Evolutionary conservation across 2,329 filamentous ascomycete genomes (phyloP).

Genomic region (Xylariaceae sp.): DNA sequence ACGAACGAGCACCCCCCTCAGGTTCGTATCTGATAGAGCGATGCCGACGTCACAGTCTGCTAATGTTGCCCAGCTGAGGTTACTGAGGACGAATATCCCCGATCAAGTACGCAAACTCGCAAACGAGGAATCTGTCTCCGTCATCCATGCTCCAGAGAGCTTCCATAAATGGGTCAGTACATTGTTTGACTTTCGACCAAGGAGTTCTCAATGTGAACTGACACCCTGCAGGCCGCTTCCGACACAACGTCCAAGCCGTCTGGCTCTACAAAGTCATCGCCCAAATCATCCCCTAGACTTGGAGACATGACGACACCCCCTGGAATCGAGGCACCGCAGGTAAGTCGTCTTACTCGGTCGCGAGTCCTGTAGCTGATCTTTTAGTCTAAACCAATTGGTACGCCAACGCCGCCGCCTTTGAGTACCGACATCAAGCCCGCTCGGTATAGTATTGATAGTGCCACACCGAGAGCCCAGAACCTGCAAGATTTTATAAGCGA

Average conservation of each 20-base stretch:
- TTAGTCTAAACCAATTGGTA: constrained; percentile 31
- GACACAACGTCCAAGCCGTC: constrained; percentile 33
- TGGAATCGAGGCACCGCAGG: constrained; percentile 33
- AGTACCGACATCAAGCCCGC: constrained; percentile 68
- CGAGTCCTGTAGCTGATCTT: constrained; percentile 8
- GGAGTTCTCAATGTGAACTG: background rate
- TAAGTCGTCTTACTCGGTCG: constrained; percentile 15
- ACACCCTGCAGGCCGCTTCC: constrained; percentile 35
- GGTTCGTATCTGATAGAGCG: constrained; percentile 24
- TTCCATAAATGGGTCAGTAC: constrained; percentile 72
- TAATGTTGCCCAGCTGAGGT: constrained; percentile 6
- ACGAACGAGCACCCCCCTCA: constrained; percentile 33
- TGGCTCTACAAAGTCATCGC: constrained; percentile 32
- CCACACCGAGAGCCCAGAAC: constrained; percentile 81
- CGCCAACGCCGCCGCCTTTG: constrained; percentile 65
- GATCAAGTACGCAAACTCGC: constrained; percentile 54
- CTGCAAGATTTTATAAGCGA: constrained; percentile 64
- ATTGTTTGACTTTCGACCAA: no score
- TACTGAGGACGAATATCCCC: constrained; percentile 54
- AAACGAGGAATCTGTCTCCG: constrained; percentile 78
- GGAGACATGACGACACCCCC: constrained; percentile 32
- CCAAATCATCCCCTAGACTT: constrained; percentile 30
- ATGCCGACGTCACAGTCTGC: background rate
- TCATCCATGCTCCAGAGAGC: constrained; percentile 84
- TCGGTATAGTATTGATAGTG: constrained; percentile 61